Evolutionary conservation across 176 grass and related monocot genomes (phyloP).

Genomic region (Triticum timopheevii): DNA sequence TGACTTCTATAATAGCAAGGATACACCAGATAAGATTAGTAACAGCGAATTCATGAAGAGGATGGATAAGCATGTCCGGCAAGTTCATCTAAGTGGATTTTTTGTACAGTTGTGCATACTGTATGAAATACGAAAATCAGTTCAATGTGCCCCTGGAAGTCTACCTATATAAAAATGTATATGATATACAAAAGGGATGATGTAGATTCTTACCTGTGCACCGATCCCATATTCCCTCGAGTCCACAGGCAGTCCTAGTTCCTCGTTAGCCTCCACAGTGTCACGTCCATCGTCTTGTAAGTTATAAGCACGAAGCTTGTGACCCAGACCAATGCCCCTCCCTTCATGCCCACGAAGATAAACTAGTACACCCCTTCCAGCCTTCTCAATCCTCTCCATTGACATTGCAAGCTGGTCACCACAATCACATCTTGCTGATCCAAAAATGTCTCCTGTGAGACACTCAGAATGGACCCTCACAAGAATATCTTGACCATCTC

Average conservation of each 20-base stretch:
- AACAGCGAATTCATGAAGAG: not conserved
- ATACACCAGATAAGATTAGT: not conserved
- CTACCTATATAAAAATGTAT: not conserved
- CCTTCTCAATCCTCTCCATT: constrained; percentile 83
- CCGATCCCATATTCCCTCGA: constrained; percentile 82
- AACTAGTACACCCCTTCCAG: constrained; percentile 67
- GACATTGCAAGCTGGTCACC: constrained; percentile 71
- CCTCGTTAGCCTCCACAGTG: constrained; percentile 83
- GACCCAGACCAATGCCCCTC: constrained; percentile 70
- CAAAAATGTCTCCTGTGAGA: constrained; percentile 82
- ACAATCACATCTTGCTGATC: constrained; percentile 76
- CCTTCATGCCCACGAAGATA: constrained; percentile 88
- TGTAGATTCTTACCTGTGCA: constrained; percentile 56
- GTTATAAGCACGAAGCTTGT: constrained; percentile 80
- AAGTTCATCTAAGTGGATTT: not conserved
- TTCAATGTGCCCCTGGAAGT: not conserved
- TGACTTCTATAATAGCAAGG: not conserved
- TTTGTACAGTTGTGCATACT: not conserved
- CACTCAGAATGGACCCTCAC: constrained; percentile 79
- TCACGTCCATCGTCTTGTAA: constrained; percentile 70
- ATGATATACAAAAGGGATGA: not conserved
- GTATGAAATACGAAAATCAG: not conserved
- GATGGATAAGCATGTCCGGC: not conserved
- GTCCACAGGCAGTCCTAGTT: constrained; percentile 70
- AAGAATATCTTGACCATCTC: constrained; percentile 75